Evolutionary conservation across 495 filamentous ascomycete genomes (phyloP), one percentile per base, ranked within the genome.

Genomic region (Symbiotaphrina buchneri): DNA sequence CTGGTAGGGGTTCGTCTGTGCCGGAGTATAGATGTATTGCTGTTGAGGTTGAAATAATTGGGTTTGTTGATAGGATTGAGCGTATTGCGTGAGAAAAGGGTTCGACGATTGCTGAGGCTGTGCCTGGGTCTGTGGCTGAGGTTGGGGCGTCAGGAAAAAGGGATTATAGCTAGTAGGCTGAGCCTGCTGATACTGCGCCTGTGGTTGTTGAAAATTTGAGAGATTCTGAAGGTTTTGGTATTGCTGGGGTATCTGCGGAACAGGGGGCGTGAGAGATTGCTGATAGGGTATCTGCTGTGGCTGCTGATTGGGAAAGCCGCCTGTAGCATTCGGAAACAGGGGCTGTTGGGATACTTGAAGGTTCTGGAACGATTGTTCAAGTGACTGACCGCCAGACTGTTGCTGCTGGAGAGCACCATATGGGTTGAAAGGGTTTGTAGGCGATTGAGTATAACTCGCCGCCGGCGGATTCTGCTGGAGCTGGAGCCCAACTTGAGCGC

Each of bases 301-400:
- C 25, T 68, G 67, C 19, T 63, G 57, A 22, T 53, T 56, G 13
- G 67, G 62, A 40, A 75, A 61, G 20, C 81, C 81, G 6, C 83
- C 84, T 5, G 81, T 90, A 15, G 74, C 71, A 49, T 91, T 68
- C 0, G 81, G 80, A 44, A 85, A 87, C 19, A 91, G 56, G 10
- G 73, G 68, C 39, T 71, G 69, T 39, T 65, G 65, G 1, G 71
- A 63, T 11, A 85, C 51, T n/a, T 72, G 65, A 42, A 85, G 55
- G 35, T 64, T 66, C 47, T 80, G 73, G 44, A 85, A 72, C 4
- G 77, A 69, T 33, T 65, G 58, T 34, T 74, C 68, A 14, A 81
- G 40, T 54, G 54, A 20, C 50, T 51, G 35, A 34, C 18, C 48
- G 38, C 36, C 15, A 10, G 32, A 46, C 19, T 41, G 18, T 27